Base-by-base conservation (phyloP, 441 rosid species). In the Metrosideros polymorpha region DNA sequence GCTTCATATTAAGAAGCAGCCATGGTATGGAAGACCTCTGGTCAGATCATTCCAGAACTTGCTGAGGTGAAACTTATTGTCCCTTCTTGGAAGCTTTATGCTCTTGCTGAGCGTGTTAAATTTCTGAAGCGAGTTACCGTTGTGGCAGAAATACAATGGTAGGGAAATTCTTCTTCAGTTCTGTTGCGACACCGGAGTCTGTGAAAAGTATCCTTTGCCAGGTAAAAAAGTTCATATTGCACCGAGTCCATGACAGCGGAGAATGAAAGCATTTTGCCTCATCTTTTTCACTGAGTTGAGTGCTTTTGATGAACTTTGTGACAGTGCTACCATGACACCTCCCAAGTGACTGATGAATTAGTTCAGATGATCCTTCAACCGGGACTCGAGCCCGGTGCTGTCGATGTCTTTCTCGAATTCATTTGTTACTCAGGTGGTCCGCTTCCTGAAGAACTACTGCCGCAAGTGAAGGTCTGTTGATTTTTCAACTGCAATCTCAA, bases 1-100 rank as follows among this genome's bases (percentile, higher is more conserved):
- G 98, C 98, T 97, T 90, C 99, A 97, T 89, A 89, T 95, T n/a
- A 94, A 86, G 89, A 96, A 95, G 92, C 98, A 97, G 89, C 98
- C 98, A 66, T 89, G 92, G 90, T 91, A 93, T 87, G 99, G 91
- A 89, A 92, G 91, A 87, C 98, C 99, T 61, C 92, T 96, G 87
- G 94, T 97, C 86, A 90, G 91, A 87, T 91, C 94, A 66, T 97
- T 96, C 88, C 99, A 96, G 91, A 95, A 85, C 89, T 91, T 95
- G 92, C 91, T 97, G 83, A 95, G 98, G 99, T 94, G 87, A 87
- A 56, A 84, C 35, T 77, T 42, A 32, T 53, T 18, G 52, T 86
- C 50, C 79, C 43, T 85, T 85, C 83, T 56, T 85, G 61, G 43
- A 24, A 63, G 24, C 24, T 71, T 85, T 59, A 63, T 27, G 61